Conservation (phyloP, 345 rosid genomes). For the Pugionium dolabratum region DNA sequence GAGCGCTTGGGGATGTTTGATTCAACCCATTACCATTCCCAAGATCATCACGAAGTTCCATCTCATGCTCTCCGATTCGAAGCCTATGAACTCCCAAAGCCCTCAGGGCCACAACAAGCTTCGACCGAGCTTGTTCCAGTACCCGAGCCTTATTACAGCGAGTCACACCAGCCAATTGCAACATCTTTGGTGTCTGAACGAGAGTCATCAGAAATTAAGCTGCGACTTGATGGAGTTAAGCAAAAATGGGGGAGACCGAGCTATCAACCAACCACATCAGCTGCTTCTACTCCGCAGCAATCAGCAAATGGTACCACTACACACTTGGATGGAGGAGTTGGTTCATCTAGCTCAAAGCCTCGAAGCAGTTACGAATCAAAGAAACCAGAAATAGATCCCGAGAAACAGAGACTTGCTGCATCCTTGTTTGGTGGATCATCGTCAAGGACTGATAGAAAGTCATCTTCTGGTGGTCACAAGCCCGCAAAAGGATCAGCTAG, state of each 20-base stretch:
- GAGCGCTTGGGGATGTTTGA: slow-evolving; percentile 61
- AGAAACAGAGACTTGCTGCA: slow-evolving; percentile 98
- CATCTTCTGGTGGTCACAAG: slow-evolving; percentile 57
- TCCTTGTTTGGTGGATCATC: slow-evolving; percentile 83
- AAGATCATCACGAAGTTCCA: slow-evolving; percentile 63
- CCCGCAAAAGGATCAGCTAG: slow-evolving; percentile 49
- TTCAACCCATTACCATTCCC: slow-evolving; percentile 54
- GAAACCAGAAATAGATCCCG: slow-evolving; percentile 71
- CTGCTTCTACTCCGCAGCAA: slow-evolving; percentile 55
- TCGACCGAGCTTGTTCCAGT: slow-evolving; percentile 73
- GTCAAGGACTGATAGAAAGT: slow-evolving; percentile 57
- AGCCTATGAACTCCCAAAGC: slow-evolving; percentile 92
- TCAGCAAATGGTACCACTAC: slow-evolving; percentile 51
- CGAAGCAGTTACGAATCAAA: slow-evolving; percentile 58
- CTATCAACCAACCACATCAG: slow-evolving; percentile 53
- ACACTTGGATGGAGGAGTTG: slow-evolving; percentile 45
- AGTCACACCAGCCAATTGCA: slow-evolving; percentile 49
- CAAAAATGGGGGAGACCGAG: slow-evolving; percentile 89
- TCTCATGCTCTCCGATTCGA: slow-evolving; percentile 86
- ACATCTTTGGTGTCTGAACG: slow-evolving; percentile 52
- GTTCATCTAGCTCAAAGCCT: slow-evolving; percentile 50
- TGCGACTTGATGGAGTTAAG: slow-evolving; percentile 93
- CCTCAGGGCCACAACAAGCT: slow-evolving; percentile 49
- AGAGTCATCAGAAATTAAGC: slow-evolving; percentile 64
- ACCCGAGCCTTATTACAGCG: slow-evolving; percentile 67